Percentiles rank a stretch among this genome's conserved stretches.
Conservation (phyloP, 371 early-diverging fungal genomes). For the Quaeritorhiza haematococci region DNA sequence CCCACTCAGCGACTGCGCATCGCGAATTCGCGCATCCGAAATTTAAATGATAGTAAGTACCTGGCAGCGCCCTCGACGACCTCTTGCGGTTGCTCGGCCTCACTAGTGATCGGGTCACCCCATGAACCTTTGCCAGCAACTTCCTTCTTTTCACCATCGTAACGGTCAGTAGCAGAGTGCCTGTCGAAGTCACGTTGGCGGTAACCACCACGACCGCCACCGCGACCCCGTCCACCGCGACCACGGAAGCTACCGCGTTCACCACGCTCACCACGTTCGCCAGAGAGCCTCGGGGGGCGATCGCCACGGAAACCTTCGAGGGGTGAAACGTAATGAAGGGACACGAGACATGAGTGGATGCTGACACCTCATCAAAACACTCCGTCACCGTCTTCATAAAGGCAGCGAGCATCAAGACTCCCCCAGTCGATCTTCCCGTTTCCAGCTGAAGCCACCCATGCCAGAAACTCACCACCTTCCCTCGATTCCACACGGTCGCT, state of each 20-base stretch:
- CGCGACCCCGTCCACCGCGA: conserved; percentile 25
- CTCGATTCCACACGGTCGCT: too few species aligned
- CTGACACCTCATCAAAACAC: too few species aligned
- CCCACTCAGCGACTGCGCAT: too few species aligned
- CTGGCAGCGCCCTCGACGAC: neutral
- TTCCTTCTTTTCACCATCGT: conserved; percentile 79
- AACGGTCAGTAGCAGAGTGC: conserved; percentile 66
- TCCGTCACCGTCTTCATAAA: too few species aligned
- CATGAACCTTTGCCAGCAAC: conserved; percentile 64
- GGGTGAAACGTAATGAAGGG: too few species aligned
- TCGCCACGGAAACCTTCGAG: too few species aligned
- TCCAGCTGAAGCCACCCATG: too few species aligned
- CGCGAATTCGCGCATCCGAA: too few species aligned
- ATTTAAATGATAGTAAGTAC: neutral
- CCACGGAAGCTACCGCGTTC: conserved; percentile 8
- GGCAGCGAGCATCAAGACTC: too few species aligned
- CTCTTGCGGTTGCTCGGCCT: neutral
- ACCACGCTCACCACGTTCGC: neutral
- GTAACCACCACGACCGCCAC: conserved; percentile 25
- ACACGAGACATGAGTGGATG: too few species aligned
- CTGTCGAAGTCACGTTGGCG: conserved; percentile 77
- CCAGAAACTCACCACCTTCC: too few species aligned
- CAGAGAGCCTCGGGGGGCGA: conserved; percentile 1
- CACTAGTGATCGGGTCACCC: conserved; percentile 56
- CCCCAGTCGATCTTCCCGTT: too few species aligned